Evolutionary conservation across 345 rosid genomes (phyloP), one percentile per base, ranked within the genome.

Genomic region (Diplotaxis tenuifolia): DNA sequence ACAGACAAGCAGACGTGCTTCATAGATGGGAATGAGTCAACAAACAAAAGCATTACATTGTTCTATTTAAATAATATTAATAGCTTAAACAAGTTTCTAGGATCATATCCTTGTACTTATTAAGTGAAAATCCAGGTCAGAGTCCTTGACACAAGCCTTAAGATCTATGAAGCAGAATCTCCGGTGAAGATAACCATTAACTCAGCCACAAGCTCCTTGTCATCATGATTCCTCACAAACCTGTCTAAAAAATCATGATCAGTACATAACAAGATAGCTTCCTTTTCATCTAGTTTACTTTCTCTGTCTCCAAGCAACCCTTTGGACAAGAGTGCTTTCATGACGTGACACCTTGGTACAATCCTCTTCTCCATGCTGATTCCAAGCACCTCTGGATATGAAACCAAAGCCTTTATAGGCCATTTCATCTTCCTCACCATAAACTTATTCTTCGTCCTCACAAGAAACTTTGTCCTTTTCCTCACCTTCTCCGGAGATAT

Each of bases 341-440:
- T 36, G 7, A 83, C 72, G 0, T 61, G 67, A 68, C 78, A 76
- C 79, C 80, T 78, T 2, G 87, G 87, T 0, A 84, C 19, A 42
- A 53, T 77, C 62, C 77, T 76, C 76, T 68, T 73, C 77, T 82
- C 70, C 74, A 81, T 10, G 45, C 79, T 82, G 14, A 4, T 36
- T 18, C 11, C 29, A 14, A 84, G 4, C 16, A 72, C 56, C 2
- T 14, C 9, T 15, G 82, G 84, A 20, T 0, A 7, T 11, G 1
- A 58, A 28, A 0, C 11, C 7, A 2, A 10, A 3, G 14, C 12
- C 21, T 28, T 15, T 4, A n/a, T 4, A 0, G 3, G 18, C 74
- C 78, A 84, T 53, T 71, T 66, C 78, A 66, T 74, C 65, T 76
- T 71, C 62, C 72, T 76, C 27, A 80, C 80, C 9, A 84, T 22